Evolutionary conservation across 192 early-diverging fungal genomes (phyloP).

Genomic region (Coemansia sp.): DNA sequence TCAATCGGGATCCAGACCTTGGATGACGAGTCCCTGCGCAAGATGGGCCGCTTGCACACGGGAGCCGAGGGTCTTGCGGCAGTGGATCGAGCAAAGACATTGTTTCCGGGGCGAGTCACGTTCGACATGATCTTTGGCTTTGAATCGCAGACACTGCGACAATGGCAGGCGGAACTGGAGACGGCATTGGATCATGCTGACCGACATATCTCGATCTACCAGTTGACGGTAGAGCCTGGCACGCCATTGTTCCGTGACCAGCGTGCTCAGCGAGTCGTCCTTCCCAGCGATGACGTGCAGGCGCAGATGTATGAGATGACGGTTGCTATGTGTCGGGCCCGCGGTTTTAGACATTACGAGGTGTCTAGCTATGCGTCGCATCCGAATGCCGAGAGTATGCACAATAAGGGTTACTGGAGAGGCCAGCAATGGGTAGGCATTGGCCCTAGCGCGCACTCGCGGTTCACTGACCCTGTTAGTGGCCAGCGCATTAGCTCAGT

Average conservation of each 20-base stretch:
- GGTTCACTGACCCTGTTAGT: conserved; percentile 36
- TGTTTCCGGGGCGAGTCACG: conserved; percentile 45
- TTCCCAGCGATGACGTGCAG: conserved; percentile 33
- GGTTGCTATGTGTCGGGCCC: conserved; percentile 17
- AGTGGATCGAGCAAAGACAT: conserved; percentile 21
- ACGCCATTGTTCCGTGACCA: conserved; percentile 53
- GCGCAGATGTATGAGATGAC: conserved; percentile 54
- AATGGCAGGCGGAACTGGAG: conserved; percentile 48
- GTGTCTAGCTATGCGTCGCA: conserved; percentile 55
- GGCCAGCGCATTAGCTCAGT: conserved; percentile 22
- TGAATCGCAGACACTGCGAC: conserved; percentile 40
- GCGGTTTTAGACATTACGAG: conserved; percentile 57
- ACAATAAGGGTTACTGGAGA: conserved; percentile 60
- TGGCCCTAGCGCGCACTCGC: conserved; percentile 63
- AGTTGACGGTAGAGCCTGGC: conserved; percentile 61
- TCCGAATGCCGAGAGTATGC: conserved; percentile 28
- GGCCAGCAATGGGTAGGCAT: conserved; percentile 60
- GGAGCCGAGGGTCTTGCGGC: conserved; percentile 45
- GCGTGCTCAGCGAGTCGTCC: conserved; percentile 18
- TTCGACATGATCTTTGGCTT: conserved; percentile 61
- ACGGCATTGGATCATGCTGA: conserved; percentile 31
- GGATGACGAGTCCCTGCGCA: conserved; percentile 30
- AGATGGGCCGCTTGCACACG: conserved; percentile 56
- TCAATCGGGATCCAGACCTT: conserved; percentile 61
- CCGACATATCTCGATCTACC: conserved; percentile 58